Evolutionary conservation across 805 yeast species (phyloP).

Genomic region (Schwanniomyces polymorphus): DNA sequence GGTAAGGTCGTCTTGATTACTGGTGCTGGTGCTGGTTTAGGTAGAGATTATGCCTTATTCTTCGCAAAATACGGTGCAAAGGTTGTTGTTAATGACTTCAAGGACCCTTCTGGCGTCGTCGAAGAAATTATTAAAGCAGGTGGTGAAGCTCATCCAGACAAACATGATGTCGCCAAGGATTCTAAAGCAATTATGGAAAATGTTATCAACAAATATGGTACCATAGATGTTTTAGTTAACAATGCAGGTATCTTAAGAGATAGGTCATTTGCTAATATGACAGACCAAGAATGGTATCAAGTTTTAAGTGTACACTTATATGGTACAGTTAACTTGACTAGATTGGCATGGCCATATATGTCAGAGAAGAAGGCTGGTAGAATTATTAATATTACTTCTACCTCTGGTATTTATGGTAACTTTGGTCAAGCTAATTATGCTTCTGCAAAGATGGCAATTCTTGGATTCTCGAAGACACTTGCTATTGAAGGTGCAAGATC

Average conservation of each 20-base stretch:
- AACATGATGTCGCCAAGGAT: constrained; percentile 76
- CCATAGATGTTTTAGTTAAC: constrained; percentile 81
- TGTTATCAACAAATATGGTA: constrained; percentile 75
- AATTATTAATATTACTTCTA: constrained; percentile 86
- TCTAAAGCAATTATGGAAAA: constrained; percentile 75
- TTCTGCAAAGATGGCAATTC: constrained; percentile 86
- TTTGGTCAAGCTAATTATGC: constrained; percentile 97
- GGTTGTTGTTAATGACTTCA: constrained; percentile 90
- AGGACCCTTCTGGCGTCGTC: constrained; percentile 71
- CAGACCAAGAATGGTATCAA: constrained; percentile 78
- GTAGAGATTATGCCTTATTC: constrained; percentile 82
- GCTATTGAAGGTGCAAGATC: constrained; percentile 88
- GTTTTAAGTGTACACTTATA: constrained; percentile 79
- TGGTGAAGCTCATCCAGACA: constrained; percentile 80
- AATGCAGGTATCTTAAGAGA: constrained; percentile 96
- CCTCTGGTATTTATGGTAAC: constrained; percentile 96
- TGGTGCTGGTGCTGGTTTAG: constrained; percentile 95
- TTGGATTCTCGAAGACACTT: constrained; percentile 81
- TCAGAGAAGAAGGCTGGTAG: constrained; percentile 75
- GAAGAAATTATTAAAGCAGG: constrained; percentile 71
- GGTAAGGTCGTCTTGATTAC: constrained; percentile 89
- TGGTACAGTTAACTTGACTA: constrained; percentile 79
- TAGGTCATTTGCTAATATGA: constrained; percentile 81
- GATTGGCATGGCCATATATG: constrained; percentile 92
- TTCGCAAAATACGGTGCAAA: constrained; percentile 92